Evolutionary conservation across 495 filamentous ascomycete species (phyloP), one percentile per base, ranked within the genome.

Genomic region (Penicillium flavigenum): DNA sequence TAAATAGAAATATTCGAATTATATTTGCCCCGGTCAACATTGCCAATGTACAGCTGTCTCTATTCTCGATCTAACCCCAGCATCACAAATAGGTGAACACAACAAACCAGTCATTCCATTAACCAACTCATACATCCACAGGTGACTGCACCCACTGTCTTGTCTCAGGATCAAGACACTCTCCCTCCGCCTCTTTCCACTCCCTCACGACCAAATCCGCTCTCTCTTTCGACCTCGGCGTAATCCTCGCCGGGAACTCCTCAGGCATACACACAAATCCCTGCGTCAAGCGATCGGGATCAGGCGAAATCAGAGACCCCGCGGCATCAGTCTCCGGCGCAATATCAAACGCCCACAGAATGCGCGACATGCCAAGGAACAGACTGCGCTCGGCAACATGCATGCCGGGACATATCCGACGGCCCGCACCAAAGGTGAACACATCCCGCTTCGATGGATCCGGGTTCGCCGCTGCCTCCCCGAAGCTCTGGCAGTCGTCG

Each of bases 281-380:
- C 19, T 76, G 68, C 12, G 62, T 67, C 58, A 71, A 48, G 0
- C 56, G 52, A 29, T 67, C 66, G 4, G 57, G 22, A 51, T 69
- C 64, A 0, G 66, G 66, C 1, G 65, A 41, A 31, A 71, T 61
- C 2, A 36, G 44, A 20, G 36, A 22, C 0, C 67, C 67, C 3
- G 38, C 44, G 0, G 14, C 52, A 57, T 69, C 62, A 16, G 48
- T 27, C 4, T 31, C 50, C 1, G 60, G 64, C 41, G 47, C 27
- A 11, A 69, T 58, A 9, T 63, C 49, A 45, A 84, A 86, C 0
- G 73, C 81, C 83, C 84, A 86, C 22, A 86, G 56, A 24, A 86
- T 71, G n/a, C 79, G 68, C 11, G 81, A 69, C 26, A 81, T 73
- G 19, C 67, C 75, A 0, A 84, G 58, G 63, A 80, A 83, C 42